These are phyloP conservation scores for Rugonectria rugulosa DNA, from an alignment of 2,329 filamentous ascomycete species.

Conservation along the genomic window DNA sequence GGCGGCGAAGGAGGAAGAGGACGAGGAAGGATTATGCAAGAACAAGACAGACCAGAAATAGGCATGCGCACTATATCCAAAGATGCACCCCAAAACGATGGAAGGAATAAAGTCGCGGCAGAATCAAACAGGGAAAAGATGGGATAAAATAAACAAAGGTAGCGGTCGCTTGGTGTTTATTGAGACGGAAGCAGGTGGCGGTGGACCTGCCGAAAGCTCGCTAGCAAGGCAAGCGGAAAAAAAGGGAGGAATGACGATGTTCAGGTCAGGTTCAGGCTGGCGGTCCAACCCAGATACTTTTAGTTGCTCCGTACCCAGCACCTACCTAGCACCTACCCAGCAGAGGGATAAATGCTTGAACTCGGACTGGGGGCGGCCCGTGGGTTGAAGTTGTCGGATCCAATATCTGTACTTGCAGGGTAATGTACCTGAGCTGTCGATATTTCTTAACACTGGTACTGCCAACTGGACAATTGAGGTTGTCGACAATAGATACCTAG, in stretches of 20 bases:
- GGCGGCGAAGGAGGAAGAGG: background rate
- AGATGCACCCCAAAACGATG: background rate
- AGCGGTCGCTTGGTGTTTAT: background rate
- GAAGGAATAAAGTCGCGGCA: background rate
- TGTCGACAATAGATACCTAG: no score
- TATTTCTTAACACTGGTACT: no score
- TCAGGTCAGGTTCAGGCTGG: background rate
- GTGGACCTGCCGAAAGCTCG: constrained; percentile 1
- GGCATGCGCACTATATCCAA: no score
- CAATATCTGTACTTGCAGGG: no score
- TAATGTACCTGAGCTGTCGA: no score
- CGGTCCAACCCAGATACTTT: background rate
- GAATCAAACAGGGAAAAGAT: no score
- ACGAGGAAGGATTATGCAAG: background rate
- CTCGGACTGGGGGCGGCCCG: no score
- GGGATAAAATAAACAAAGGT: constrained; percentile 1
- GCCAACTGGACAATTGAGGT: no score
- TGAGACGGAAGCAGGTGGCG: background rate
- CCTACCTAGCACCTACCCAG: no score
- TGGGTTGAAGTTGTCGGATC: no score
- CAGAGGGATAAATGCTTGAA: no score
- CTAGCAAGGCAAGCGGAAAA: background rate
- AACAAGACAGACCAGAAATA: background rate
- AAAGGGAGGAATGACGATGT: constrained; percentile 7
- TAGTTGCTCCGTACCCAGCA: no score